phyloP scores from a whole-genome alignment of 2,329 filamentous ascomycete species.

The Trichoderma aggressivum region DNA sequence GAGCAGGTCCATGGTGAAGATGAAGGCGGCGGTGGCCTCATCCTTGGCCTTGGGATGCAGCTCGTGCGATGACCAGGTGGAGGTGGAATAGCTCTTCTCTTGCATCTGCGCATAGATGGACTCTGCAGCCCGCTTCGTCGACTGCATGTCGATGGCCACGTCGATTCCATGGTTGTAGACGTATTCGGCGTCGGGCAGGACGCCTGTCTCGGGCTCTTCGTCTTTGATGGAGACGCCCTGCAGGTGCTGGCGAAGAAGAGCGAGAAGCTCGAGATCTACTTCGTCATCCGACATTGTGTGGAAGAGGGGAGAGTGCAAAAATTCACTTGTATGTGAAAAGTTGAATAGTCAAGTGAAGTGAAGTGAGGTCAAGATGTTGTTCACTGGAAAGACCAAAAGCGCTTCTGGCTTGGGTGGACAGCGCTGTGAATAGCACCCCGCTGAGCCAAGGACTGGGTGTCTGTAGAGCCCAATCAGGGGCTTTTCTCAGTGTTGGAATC shows the following conservation, averaged over 20 bases:
- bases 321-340: not conserved
- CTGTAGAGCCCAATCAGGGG: slow-evolving; percentile 3
- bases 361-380: not conserved
- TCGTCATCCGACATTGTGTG: slow-evolving; percentile 84
- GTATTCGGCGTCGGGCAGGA: slow-evolving; percentile 77
- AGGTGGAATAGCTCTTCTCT: slow-evolving; percentile 75
- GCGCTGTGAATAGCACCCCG: slow-evolving; percentile 15
- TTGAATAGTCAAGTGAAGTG: not conserved
- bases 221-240: slow-evolving; percentile 54
- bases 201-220: slow-evolving; percentile 70
- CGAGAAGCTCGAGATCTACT: slow-evolving; percentile 81
- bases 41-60: slow-evolving; percentile 83
- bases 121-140: slow-evolving; percentile 77
- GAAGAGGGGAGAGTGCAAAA: not conserved
- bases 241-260: slow-evolving; percentile 77
- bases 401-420: not conserved
- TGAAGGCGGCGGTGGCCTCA: slow-evolving; percentile 78
- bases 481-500: not conserved
- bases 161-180: slow-evolving; percentile 93
- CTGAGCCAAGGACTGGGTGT: not conserved
- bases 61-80: slow-evolving; percentile 83
- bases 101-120: slow-evolving; percentile 80
- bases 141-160: slow-evolving; percentile 79
- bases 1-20: slow-evolving; percentile 94
- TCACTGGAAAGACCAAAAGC: not conserved